A percentile compares a stretch with the other conserved stretches of the same genome.
Conservation (phyloP, 1,284 basidiomycete genomes). For the Sparassis latifolia region DNA sequence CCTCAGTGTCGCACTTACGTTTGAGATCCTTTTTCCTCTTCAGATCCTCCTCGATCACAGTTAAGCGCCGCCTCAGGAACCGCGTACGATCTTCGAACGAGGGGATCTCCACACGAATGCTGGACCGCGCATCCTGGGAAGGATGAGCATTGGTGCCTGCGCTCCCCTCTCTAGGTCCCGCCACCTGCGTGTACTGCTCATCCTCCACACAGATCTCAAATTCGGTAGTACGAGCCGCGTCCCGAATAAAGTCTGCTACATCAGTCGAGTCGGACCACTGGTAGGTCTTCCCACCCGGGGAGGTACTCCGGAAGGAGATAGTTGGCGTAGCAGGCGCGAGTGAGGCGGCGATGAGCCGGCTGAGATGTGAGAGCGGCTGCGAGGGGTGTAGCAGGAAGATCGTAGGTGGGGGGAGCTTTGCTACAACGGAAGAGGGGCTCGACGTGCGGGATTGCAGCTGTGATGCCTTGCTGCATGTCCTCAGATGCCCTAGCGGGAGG, state of each 20-base stretch:
- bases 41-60: constrained; percentile 35
- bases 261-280: constrained; percentile 67
- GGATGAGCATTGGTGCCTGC: no score
- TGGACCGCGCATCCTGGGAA: constrained; percentile 14
- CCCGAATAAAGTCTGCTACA: constrained; percentile 60
- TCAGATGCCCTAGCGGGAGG: constrained; percentile 38
- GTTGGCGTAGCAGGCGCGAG: constrained; percentile 29
- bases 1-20: constrained; percentile 46
- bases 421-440: background rate
- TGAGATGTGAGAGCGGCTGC: constrained; percentile 54
- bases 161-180: no score
- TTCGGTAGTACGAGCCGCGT: constrained; percentile 47
- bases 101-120: constrained; percentile 47
- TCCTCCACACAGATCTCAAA: constrained; percentile 46
- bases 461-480: constrained; percentile 7
- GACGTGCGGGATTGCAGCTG: constrained; percentile 2
- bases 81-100: constrained; percentile 58
- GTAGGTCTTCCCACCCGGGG: constrained; percentile 31
- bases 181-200: no score
- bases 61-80: constrained; percentile 48
- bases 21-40: constrained; percentile 48
- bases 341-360: constrained; percentile 41
- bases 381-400: constrained; percentile 57
- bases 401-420: constrained; percentile 23
- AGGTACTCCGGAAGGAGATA: constrained; percentile 41